Percentiles rank a stretch among this genome's conserved stretches.
These are phyloP conservation scores for Lactifluus piperatus DNA, from an alignment of 768 basidiomycete species.

Conservation along the genomic window DNA sequence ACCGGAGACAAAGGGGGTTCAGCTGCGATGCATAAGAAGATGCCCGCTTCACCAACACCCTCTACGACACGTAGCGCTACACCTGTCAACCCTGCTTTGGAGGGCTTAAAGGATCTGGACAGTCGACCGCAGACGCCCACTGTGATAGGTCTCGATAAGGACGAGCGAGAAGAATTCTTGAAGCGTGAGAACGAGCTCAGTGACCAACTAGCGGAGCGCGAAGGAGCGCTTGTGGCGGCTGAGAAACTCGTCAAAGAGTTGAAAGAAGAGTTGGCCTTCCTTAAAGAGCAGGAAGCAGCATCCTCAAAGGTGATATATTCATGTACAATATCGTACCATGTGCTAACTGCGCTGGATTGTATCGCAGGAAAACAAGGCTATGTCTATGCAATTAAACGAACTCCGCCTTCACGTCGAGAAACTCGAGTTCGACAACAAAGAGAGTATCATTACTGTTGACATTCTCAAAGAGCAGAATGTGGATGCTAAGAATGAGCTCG, in stretches of 20 bases:
- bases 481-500: conserved; percentile 80
- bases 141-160: conserved; percentile 81
- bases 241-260: conserved; percentile 86
- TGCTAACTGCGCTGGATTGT: background rate
- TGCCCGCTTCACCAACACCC: conserved; percentile 51
- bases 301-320: conserved; percentile 53
- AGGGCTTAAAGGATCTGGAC: conserved; percentile 66
- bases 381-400: conserved; percentile 91
- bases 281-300: conserved; percentile 83
- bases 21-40: conserved; percentile 38
- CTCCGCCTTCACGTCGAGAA: conserved; percentile 86
- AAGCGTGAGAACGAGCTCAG: conserved; percentile 94
- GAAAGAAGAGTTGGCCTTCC: conserved; percentile 78
- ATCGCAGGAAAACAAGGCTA: conserved; percentile 80
- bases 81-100: conserved; percentile 63
- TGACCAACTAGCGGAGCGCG: conserved; percentile 87
- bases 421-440: conserved; percentile 93
- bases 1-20: conserved; percentile 47
- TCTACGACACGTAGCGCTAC: conserved; percentile 63
- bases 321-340: background rate
- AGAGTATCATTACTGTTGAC: conserved; percentile 85
- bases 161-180: conserved; percentile 96
- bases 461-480: conserved; percentile 91
- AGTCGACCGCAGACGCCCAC: conserved; percentile 92
- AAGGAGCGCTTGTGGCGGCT: conserved; percentile 66